Base-by-base conservation (phyloP, 257 asterid species). In the Handroanthus guayacan region DNA sequence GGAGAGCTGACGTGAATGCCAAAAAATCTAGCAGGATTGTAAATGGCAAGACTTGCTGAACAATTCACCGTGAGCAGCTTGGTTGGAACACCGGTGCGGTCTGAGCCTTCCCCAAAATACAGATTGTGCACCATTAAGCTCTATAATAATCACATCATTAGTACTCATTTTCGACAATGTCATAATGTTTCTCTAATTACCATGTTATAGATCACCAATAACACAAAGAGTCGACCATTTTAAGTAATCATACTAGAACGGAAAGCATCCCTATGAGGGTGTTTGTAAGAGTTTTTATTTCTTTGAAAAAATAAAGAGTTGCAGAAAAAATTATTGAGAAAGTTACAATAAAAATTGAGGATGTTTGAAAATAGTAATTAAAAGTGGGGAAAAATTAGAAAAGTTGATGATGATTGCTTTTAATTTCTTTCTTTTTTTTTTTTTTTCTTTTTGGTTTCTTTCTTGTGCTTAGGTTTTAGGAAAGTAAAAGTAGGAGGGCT, bases 41-140 rank as follows among this genome's bases (percentile, higher is more conserved):
- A 72, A 36, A 91, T 73, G n/a, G 37, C 66, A 56, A 91, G 72
- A 13, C 39, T 77, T 5, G 87, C 87, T 6, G 97, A 88, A 72
- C 95, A 86, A 44, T 91, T 91, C 9, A 89, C 74, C 5, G 90
- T 78, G 0, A 93, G 61, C 55, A 90, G 52, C 87, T 80, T 83
- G 2, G 91, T 89, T 9, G 97, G 96, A 69, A 93, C 97, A 20
- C 97, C 96, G 0, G 92, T 88, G 16, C 20, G 55, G 67, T 93
- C 97, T 6, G 87, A 81, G 3, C 97, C 97, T 82, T 79, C 82
- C 52, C 91, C 94, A 2, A 67, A 66, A 38, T 81, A 72, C 25
- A 93, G 60, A 38, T 70, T 79, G 62, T 82, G 54, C 9, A 93
- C 80, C 60, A 48, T 84, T 71, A 88, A 83, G 43, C 88, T 75